These are phyloP conservation scores for Malassezia brasiliensis DNA, from an alignment of 1,284 basidiomycete genomes.

Conservation along the genomic window DNA sequence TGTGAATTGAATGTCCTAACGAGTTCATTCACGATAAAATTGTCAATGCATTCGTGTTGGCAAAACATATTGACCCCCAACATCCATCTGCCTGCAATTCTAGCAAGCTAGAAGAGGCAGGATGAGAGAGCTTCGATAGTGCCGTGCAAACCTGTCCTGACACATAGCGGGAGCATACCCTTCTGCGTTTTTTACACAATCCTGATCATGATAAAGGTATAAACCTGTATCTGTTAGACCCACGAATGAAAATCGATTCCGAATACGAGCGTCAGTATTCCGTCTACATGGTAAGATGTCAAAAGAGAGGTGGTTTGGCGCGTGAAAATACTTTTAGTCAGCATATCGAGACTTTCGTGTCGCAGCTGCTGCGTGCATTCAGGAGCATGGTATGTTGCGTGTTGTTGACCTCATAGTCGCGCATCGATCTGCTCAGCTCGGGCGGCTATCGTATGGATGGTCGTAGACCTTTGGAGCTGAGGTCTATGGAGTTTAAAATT, in stretches of 20 bases:
- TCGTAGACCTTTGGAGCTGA: conserved; percentile 76
- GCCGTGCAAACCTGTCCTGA: conserved; percentile 1
- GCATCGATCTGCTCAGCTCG: conserved; percentile 78
- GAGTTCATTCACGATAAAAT: background rate
- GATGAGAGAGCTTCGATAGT: conserved; percentile 21
- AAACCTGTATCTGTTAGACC: too few species aligned
- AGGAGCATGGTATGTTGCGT: conserved; percentile 7
- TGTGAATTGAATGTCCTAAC: background rate
- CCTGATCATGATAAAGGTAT: too few species aligned
- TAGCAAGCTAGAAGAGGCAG: conserved; percentile 8
- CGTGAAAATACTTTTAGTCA: conserved; percentile 2
- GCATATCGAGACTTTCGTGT: background rate
- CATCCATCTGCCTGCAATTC: conserved; percentile 17
- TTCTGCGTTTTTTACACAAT: too few species aligned
- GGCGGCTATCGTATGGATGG: conserved; percentile 75
- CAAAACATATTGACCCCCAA: conserved; percentile 22
- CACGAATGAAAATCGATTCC: too few species aligned
- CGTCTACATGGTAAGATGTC: too few species aligned
- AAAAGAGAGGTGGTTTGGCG: too few species aligned
- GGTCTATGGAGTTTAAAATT: conserved; percentile 69
- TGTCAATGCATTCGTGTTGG: conserved; percentile 11
- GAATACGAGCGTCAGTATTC: too few species aligned
- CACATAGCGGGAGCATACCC: too few species aligned
- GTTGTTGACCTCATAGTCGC: conserved; percentile 50
- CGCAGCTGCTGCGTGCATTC: background rate